phyloP scores from a whole-genome alignment of 2,329 filamentous ascomycete species.

The Verticillium klebahnii region DNA sequence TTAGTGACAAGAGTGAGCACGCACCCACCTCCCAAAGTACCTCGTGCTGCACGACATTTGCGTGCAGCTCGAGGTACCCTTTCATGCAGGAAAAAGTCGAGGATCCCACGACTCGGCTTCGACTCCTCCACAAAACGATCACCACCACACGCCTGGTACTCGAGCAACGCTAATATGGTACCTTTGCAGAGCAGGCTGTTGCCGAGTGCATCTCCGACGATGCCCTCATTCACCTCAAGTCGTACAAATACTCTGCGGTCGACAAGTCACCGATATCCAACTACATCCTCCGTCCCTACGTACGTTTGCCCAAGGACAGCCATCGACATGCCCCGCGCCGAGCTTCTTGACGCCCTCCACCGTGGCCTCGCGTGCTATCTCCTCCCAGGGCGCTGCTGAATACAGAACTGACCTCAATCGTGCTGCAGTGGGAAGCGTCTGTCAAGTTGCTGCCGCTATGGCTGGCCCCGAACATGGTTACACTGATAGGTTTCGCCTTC shows the following conservation, averaged over 20 bases:
- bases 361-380: constrained; percentile 8
- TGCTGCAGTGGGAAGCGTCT: constrained; percentile 85
- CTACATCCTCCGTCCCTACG: constrained; percentile 92
- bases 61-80: not conserved
- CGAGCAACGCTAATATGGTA: constrained; percentile 1
- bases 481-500: constrained; percentile 89
- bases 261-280: constrained; percentile 92
- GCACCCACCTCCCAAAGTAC: not conserved
- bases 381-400: constrained; percentile 3
- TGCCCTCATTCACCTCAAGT: constrained; percentile 82
- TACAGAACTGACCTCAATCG: constrained; percentile 5
- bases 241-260: constrained; percentile 96
- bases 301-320: constrained; percentile 43
- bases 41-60: not conserved
- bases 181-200: constrained; percentile 39
- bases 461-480: constrained; percentile 98
- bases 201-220: constrained; percentile 83
- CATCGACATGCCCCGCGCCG: constrained; percentile 1
- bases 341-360: not conserved
- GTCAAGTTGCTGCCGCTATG: constrained; percentile 90
- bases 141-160: not conserved
- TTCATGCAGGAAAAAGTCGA: constrained; percentile 1
- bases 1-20: not conserved
- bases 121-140: not conserved
- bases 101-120: not conserved